Conservation (phyloP, 208 protist species). For the Trypanosoma lewisi region DNA sequence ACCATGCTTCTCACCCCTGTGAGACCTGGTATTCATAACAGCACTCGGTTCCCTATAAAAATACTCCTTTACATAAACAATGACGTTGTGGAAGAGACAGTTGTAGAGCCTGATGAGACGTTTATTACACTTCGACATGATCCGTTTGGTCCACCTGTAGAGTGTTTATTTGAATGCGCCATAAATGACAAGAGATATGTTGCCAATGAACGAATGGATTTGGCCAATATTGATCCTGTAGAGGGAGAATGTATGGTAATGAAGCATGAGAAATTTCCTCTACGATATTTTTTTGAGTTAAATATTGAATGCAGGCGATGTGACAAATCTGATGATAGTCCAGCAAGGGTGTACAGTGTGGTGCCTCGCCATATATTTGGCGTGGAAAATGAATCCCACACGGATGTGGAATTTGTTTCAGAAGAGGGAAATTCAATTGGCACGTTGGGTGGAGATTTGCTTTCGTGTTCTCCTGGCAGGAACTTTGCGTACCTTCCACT, state of each 20-base stretch:
- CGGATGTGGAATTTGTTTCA: slow-evolving; percentile 25
- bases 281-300: slow-evolving; percentile 30
- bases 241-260: slow-evolving; percentile 26
- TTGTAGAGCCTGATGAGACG: slow-evolving; percentile 8
- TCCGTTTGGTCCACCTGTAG: slow-evolving; percentile 16
- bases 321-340: neutral
- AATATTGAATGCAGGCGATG: slow-evolving; percentile 2
- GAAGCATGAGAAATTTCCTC: slow-evolving; percentile 21
- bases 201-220: slow-evolving; percentile 13
- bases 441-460: slow-evolving; percentile 12
- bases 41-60: slow-evolving; percentile 22
- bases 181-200: slow-evolving; percentile 10
- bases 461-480: slow-evolving; percentile 6
- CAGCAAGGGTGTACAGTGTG: slow-evolving; percentile 8
- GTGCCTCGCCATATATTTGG: slow-evolving; percentile 21
- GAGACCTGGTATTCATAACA: slow-evolving; percentile 22
- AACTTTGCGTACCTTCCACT: slow-evolving; percentile 35
- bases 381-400: slow-evolving; percentile 21
- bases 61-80: slow-evolving; percentile 12
- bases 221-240: slow-evolving; percentile 5
- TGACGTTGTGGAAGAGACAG: slow-evolving; percentile 15
- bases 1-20: slow-evolving; percentile 24
- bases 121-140: slow-evolving; percentile 22
- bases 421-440: slow-evolving; percentile 25
- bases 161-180: slow-evolving; percentile 22